Conservation (phyloP, 179 eudicot species). For the Sideroxylon spinosum region DNA sequence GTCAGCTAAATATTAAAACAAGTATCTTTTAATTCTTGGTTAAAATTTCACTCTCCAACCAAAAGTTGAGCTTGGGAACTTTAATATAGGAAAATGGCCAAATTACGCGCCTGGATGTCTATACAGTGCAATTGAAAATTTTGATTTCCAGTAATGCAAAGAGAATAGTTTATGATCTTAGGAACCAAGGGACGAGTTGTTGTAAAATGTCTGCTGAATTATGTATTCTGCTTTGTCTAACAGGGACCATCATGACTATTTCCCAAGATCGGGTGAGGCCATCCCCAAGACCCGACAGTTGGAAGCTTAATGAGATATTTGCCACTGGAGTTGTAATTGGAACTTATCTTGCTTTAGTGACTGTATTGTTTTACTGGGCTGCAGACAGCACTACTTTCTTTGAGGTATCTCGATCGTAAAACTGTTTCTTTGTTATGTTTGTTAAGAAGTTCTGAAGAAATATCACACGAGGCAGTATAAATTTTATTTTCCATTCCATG, state of each 20-base stretch:
- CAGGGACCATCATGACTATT: constrained; percentile 86
- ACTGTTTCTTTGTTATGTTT: not conserved
- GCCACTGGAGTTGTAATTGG: constrained; percentile 66
- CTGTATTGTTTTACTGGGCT: constrained; percentile 63
- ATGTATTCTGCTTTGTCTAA: not conserved
- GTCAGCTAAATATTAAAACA: too few species aligned
- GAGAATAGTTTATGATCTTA: not conserved
- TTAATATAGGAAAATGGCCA: too few species aligned
- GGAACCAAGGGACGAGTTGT: not conserved
- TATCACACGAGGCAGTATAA: too few species aligned
- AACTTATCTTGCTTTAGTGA: constrained; percentile 65
- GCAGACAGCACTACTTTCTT: constrained; percentile 45
- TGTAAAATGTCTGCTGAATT: constrained; percentile 8
- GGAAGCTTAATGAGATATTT: constrained; percentile 79
- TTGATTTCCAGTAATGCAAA: not conserved
- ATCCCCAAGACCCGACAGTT: constrained; percentile 73
- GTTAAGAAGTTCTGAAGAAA: not conserved
- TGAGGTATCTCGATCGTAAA: constrained; percentile 33
- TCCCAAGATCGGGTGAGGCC: constrained; percentile 70
- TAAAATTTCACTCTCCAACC: too few species aligned
- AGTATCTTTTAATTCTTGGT: too few species aligned
- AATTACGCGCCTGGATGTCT: too few species aligned
- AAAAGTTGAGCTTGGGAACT: too few species aligned
- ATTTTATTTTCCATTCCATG: not conserved
- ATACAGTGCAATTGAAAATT: not conserved